Evolutionary conservation across 129 eudicot genomes (phyloP).

Genomic region (Flaveria bidentis): DNA sequence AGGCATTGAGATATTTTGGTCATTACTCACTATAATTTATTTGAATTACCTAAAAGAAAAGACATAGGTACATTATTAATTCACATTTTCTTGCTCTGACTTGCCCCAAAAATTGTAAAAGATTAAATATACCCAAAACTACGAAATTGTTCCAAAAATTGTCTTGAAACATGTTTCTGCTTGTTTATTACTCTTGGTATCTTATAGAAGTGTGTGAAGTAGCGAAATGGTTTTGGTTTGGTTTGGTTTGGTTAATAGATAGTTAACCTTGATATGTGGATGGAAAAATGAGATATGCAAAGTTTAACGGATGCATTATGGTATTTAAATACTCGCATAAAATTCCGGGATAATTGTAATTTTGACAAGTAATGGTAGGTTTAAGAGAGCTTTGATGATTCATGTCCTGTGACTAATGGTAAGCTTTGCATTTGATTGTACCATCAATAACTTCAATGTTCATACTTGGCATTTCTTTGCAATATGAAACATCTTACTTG

Average conservation of each 20-base stretch:
- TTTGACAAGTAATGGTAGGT: slow-evolving; percentile 7
- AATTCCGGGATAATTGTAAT: not conserved
- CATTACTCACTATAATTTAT: not conserved
- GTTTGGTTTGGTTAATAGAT: slow-evolving; percentile 19
- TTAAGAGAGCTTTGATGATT: slow-evolving; percentile 16
- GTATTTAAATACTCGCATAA: not conserved
- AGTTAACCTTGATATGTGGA: not conserved
- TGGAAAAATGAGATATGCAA: not conserved
- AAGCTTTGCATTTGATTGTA: slow-evolving; percentile 8
- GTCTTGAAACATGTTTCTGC: slow-evolving; percentile 3
- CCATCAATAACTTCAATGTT: not conserved
- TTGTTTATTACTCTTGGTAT: slow-evolving; percentile 22
- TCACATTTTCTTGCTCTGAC: slow-evolving; percentile 16
- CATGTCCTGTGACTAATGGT: not conserved
- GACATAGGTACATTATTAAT: not conserved
- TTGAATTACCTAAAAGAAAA: not conserved
- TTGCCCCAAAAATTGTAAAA: not conserved
- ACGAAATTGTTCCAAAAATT: not conserved
- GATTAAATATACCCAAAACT: not conserved
- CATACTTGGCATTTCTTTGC: slow-evolving; percentile 5
- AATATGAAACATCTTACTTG: not conserved
- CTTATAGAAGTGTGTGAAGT: slow-evolving; percentile 17
- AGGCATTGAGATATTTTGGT: not conserved
- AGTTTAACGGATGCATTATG: slow-evolving; percentile 4
- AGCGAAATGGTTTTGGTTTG: slow-evolving; percentile 12